Evolutionary conservation across 2,329 filamentous ascomycete species (phyloP).

Genomic region (Thielaviopsis cerberus): DNA sequence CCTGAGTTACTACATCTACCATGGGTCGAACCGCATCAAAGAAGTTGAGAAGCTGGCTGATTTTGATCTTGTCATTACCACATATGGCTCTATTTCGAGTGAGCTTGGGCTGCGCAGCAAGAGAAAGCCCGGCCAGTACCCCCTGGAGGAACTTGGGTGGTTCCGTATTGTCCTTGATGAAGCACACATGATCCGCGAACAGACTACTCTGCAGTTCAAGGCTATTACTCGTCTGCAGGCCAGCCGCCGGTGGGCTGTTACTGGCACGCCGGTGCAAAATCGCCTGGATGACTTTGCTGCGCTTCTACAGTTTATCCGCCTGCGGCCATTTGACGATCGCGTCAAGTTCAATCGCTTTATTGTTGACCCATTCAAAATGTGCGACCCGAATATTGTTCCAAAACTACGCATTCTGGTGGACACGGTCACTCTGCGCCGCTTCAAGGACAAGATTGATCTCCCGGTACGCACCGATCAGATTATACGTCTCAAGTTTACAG

Average conservation of each 20-base stretch:
- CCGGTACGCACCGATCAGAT: constrained; percentile 56
- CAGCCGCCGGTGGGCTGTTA: constrained; percentile 85
- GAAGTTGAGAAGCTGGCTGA: constrained; percentile 48
- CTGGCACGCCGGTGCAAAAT: constrained; percentile 89
- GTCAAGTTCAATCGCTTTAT: constrained; percentile 63
- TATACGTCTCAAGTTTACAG: constrained; percentile 55
- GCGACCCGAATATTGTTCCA: constrained; percentile 64
- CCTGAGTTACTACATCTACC: constrained; percentile 66
- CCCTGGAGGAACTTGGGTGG: constrained; percentile 67
- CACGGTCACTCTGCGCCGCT: constrained; percentile 76
- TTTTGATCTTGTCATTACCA: constrained; percentile 77
- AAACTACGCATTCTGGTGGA: constrained; percentile 80
- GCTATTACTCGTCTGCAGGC: constrained; percentile 65
- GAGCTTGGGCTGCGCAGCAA: constrained; percentile 51
- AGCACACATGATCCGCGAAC: constrained; percentile 83
- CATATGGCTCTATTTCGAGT: constrained; percentile 72
- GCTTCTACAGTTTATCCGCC: constrained; percentile 64
- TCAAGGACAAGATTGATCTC: constrained; percentile 80
- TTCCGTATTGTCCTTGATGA: constrained; percentile 89
- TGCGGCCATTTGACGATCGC: constrained; percentile 70
- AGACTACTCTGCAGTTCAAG: constrained; percentile 63
- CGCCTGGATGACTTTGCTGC: constrained; percentile 77
- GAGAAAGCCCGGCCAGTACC: constrained; percentile 38
- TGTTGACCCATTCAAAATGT: constrained; percentile 68
- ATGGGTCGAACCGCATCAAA: constrained; percentile 58